Evolutionary conservation across 2,329 filamentous ascomycete species (phyloP).

Genomic region (Monosporascus sp.): DNA sequence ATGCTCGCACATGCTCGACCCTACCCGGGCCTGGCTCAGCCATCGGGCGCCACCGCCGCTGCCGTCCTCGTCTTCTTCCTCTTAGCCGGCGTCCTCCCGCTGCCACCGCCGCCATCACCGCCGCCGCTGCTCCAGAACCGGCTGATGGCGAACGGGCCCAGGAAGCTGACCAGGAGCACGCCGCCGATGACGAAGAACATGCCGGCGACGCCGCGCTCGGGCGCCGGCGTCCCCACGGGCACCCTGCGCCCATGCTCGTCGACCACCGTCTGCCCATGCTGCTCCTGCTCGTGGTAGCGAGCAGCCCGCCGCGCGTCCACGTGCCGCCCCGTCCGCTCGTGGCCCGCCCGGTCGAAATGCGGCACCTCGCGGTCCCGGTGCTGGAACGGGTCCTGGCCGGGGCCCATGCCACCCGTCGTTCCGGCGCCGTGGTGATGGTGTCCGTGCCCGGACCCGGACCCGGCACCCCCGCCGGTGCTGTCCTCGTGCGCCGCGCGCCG

Average conservation of each 20-base stretch:
- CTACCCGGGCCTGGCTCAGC: too few relatives aligned
- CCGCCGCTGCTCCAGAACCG: conserved; percentile 23
- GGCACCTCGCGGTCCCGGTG: conserved; percentile 47
- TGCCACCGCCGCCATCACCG: not conserved
- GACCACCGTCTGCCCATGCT: conserved; percentile 10
- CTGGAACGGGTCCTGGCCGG: conserved; percentile 47
- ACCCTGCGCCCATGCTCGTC: conserved; percentile 8
- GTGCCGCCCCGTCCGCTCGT: conserved; percentile 67
- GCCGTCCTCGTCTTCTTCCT: conserved; percentile 14
- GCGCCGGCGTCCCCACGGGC: conserved; percentile 28
- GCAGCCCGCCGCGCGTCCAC: conserved; percentile 48
- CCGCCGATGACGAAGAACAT: conserved; percentile 48
- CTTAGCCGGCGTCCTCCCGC: not conserved
- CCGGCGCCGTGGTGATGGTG: not conserved
- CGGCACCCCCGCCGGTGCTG: conserved; percentile 21
- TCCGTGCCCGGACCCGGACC: too few relatives aligned
- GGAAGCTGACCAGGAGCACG: conserved; percentile 41
- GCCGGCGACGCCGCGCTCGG: conserved; percentile 34
- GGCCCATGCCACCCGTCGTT: conserved; percentile 49
- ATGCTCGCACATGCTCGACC: not conserved
- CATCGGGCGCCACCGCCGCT: not conserved
- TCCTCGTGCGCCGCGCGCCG: conserved; percentile 48
- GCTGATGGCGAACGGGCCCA: conserved; percentile 39
- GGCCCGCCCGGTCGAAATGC: conserved; percentile 73
- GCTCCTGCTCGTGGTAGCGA: conserved; percentile 31